These are phyloP conservation scores for Pogostemon cablin DNA, from an alignment of 257 asterid genomes.

Conservation along the genomic window DNA sequence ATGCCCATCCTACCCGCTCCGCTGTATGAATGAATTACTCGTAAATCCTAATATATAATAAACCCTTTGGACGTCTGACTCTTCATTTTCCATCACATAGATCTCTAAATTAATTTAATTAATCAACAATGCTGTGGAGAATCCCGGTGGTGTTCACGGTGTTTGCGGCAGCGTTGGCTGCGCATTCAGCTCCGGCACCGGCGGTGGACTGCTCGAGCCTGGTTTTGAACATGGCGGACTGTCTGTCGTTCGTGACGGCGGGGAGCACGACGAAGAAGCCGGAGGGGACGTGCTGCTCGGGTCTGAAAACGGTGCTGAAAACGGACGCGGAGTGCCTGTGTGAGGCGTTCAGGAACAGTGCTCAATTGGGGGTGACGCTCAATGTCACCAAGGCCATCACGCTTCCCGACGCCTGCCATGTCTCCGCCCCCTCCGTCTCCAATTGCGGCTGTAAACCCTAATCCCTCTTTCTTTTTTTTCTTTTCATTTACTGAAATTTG, in stretches of 20 bases:
- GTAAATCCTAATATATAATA: background rate
- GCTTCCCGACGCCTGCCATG: conserved; percentile 82
- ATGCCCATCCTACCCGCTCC: background rate
- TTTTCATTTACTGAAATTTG: background rate
- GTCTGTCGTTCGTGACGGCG: conserved; percentile 61
- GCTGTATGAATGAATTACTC: background rate
- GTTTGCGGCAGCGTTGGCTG: conserved; percentile 36
- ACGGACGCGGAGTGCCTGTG: conserved; percentile 72
- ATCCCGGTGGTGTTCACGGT: conserved; percentile 7
- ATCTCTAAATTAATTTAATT: background rate
- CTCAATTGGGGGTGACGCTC: conserved; percentile 68
- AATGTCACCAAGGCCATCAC: conserved; percentile 66
- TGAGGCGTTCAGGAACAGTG: conserved; percentile 69
- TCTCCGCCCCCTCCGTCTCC: conserved; percentile 71
- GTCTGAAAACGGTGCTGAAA: conserved; percentile 65
- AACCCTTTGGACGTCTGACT: background rate
- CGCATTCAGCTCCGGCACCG: conserved; percentile 64
- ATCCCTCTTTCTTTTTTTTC: background rate
- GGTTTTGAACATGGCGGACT: conserved; percentile 65
- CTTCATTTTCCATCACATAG: background rate
- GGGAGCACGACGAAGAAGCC: conserved; percentile 68
- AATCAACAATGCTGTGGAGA: conserved; percentile 6
- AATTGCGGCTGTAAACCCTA: conserved; percentile 61
- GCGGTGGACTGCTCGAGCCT: conserved; percentile 69
- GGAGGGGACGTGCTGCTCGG: conserved; percentile 67